A percentile compares a stretch with the other conserved stretches of the same genome.
Evolutionary conservation across 148 eudicot species (phyloP).

Genomic region (Camellia japonica): DNA sequence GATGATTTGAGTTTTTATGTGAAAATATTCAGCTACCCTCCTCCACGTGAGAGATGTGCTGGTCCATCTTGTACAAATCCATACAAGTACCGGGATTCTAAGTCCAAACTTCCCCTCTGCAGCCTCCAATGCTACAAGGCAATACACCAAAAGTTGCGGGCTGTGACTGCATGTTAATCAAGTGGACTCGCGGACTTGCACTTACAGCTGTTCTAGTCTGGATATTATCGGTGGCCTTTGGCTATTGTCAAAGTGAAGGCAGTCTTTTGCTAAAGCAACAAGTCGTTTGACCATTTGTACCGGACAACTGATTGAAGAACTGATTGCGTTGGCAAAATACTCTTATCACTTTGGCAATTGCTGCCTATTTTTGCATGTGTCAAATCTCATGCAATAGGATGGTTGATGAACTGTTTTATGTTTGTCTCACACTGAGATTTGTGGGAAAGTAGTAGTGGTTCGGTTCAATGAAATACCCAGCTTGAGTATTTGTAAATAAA

Average conservation of each 20-base stretch:
- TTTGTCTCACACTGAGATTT: neutral
- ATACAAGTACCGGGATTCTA: slow-evolving; percentile 70
- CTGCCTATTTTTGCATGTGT: neutral
- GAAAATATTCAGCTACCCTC: slow-evolving; percentile 50
- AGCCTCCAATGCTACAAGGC: slow-evolving; percentile 72
- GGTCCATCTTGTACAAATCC: slow-evolving; percentile 65
- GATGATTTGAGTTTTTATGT: neutral
- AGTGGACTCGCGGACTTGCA: neutral
- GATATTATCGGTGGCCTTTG: neutral
- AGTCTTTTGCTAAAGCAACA: neutral
- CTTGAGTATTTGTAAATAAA: neutral
- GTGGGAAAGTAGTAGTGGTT: neutral
- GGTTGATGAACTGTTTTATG: neutral
- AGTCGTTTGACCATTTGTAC: neutral
- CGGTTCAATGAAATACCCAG: neutral
- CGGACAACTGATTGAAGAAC: no score
- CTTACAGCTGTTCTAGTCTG: neutral
- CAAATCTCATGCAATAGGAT: neutral
- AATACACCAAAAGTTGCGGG: slow-evolving; percentile 31
- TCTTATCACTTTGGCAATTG: neutral
- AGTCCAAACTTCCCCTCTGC: slow-evolving; percentile 65
- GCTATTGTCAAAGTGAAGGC: no score
- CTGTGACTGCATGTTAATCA: slow-evolving; percentile 35
- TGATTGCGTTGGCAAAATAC: no score
- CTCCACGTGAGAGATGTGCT: slow-evolving; percentile 62